Base-by-base conservation (phyloP, 305 asterid genomes). In the Caryopteris hybrid region DNA sequence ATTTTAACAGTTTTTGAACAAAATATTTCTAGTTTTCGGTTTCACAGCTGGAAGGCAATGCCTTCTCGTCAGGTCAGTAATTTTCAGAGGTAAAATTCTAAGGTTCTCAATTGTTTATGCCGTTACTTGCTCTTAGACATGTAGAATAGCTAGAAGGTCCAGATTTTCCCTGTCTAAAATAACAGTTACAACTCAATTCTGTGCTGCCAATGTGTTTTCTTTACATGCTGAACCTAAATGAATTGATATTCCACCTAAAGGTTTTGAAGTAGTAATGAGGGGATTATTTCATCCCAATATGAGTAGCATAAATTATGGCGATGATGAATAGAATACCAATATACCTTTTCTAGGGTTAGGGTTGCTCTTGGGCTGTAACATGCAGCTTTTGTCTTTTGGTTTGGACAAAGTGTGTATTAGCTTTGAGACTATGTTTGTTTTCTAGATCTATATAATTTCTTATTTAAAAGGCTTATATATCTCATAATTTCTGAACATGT, bases 391-490 rank as follows among this genome's bases (percentile, higher is more conserved):
- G 48, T 53, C 45, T 38, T 59, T 55, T 64, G 58, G 48, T 65
- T 47, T 25, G 67, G 18, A 61, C 47, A 57, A 31, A 16, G 47
- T 66, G 21, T n/a, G 39, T 48, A 51, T 67, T 14, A 23, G 47
- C 45, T 73, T 2, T 51, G 36, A 18, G 46, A 31, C 21, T 12
- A 18, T 23, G 29, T 31, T 56, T 4, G 8, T 13, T 45, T 47
- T 59, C 47, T 20, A 39, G 17, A 73, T 66, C 48, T 39, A 48
- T 17, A 29, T 36, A 5, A 21, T 50, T 33, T 59, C 64, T 58
- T 68, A 22, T 64, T 17, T 54, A 48, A 47, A 16, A 57, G 50
- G 48, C 58, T 68, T 68, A 12, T 7, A 36, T 47, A 43, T 65
- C 39, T 33, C 25, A 31, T 50, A 5, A 39, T 64, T 58, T 18